A percentile compares a stretch with the other conserved stretches of the same genome.
Conservation (phyloP, 2,329 filamentous ascomycete species). For the Alternaria arbusti region DNA sequence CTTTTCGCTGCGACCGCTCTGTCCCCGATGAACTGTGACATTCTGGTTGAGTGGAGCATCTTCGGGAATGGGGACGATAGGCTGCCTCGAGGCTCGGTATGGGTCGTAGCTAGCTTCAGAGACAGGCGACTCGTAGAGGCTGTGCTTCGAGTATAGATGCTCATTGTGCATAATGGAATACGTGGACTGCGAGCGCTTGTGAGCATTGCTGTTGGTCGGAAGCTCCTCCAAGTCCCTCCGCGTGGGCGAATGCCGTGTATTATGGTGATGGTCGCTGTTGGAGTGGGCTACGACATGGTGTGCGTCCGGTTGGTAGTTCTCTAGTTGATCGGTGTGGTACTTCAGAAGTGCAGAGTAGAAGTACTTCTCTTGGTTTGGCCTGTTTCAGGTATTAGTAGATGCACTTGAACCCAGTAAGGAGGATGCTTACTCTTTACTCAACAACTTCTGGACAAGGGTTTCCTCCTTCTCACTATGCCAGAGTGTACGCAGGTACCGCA, state of each 20-base stretch:
- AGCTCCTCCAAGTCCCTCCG: slow-evolving; percentile 43
- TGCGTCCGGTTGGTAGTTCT: slow-evolving; percentile 79
- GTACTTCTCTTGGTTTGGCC: slow-evolving; percentile 86
- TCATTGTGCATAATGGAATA: slow-evolving; percentile 64
- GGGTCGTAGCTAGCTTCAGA: slow-evolving; percentile 79
- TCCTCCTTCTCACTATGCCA: slow-evolving; percentile 87
- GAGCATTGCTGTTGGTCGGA: slow-evolving; percentile 33
- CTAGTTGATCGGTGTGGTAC: slow-evolving; percentile 82
- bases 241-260: slow-evolving; percentile 31
- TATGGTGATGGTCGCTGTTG: slow-evolving; percentile 80
- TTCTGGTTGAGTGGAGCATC: slow-evolving; percentile 66
- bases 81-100: slow-evolving; percentile 72
- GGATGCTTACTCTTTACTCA: slow-evolving; percentile 51
- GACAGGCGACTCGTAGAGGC: slow-evolving; percentile 56
- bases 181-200: slow-evolving; percentile 59
- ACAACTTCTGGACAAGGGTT: slow-evolving; percentile 72
- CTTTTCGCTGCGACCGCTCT: slow-evolving; percentile 43
- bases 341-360: slow-evolving; percentile 87
- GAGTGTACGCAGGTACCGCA: slow-evolving; percentile 85
- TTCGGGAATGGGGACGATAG: slow-evolving; percentile 50
- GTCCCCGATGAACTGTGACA: slow-evolving; percentile 69
- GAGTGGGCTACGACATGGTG: slow-evolving; percentile 73
- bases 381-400: slow-evolving; percentile 44
- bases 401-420: not conserved
- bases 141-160: slow-evolving; percentile 56